A percentile compares a stretch with the other conserved stretches of the same genome.
Evolutionary conservation across 768 basidiomycete species (phyloP).

Genomic region (Tephrocybe sp.): DNA sequence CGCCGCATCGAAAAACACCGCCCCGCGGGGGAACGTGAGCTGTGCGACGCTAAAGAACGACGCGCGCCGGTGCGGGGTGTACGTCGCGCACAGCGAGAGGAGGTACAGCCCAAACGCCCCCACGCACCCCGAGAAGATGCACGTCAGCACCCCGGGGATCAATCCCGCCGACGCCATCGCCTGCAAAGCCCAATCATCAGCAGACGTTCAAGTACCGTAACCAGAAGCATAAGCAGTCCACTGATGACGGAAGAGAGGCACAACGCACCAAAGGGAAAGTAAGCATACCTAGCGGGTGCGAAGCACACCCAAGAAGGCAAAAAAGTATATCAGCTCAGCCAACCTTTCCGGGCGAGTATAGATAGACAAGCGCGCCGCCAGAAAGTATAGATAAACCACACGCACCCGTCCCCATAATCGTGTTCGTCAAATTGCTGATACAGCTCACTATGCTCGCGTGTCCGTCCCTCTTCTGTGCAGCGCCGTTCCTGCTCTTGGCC

Average conservation of each 20-base stretch:
- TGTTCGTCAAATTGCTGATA: conserved; percentile 82
- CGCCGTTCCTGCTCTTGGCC: conserved; percentile 25
- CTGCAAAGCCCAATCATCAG: conserved; percentile 33
- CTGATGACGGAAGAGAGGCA: neutral
- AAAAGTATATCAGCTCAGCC: neutral
- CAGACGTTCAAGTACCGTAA: neutral
- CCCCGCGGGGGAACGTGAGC: conserved; percentile 87
- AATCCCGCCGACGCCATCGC: conserved; percentile 90
- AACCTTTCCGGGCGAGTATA: neutral
- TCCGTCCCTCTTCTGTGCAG: conserved; percentile 50
- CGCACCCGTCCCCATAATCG: conserved; percentile 88
- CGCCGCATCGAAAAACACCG: conserved; percentile 89
- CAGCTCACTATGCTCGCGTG: conserved; percentile 69
- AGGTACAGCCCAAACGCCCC: conserved; percentile 88
- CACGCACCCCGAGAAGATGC: conserved; percentile 74
- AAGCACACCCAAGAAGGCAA: no score
- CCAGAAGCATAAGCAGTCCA: neutral
- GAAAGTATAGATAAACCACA: conserved; percentile 16
- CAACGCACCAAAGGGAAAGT: conserved; percentile 73
- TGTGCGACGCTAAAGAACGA: conserved; percentile 84
- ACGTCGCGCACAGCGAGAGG: conserved; percentile 78
- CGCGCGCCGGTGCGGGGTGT: conserved; percentile 69
- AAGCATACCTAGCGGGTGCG: conserved; percentile 69
- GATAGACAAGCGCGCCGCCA: neutral
- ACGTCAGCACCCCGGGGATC: conserved; percentile 88